These are phyloP conservation scores for Penicillium brasilianum DNA, from an alignment of 2,329 filamentous ascomycete genomes.

Conservation along the genomic window DNA sequence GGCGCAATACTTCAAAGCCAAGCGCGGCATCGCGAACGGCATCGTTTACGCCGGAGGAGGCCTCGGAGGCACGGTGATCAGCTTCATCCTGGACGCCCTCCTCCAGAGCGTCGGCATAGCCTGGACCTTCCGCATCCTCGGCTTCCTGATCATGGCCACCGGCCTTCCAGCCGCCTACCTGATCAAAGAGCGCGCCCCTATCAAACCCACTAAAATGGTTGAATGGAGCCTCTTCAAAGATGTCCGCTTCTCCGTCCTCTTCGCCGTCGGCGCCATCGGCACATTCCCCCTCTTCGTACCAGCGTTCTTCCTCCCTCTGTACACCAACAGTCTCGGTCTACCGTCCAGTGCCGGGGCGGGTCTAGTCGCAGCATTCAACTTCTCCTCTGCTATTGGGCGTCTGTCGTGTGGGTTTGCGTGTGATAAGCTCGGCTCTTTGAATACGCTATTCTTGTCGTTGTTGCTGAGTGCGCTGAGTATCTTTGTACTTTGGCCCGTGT, in stretches of 20 bases:
- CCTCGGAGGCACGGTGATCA: conserved; percentile 60
- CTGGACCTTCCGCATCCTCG: conserved; percentile 48
- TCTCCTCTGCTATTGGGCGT: conserved; percentile 63
- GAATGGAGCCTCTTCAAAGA: conserved; percentile 58
- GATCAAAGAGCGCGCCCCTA: conserved; percentile 46
- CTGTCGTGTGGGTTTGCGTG: conserved; percentile 60
- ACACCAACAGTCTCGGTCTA: conserved; percentile 60
- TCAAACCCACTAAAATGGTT: conserved; percentile 16
- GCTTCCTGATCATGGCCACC: conserved; percentile 58
- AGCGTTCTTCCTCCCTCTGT: conserved; percentile 66
- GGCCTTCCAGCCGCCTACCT: conserved; percentile 62
- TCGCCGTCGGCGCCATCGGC: conserved; percentile 59
- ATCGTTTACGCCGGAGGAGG: conserved; percentile 52
- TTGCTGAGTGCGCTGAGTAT: conserved; percentile 62
- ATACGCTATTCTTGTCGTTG: conserved; percentile 59
- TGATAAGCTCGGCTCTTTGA: conserved; percentile 61
- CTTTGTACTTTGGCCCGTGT: conserved; percentile 66
- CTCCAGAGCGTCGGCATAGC: conserved; percentile 46
- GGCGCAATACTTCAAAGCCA: conserved; percentile 61
- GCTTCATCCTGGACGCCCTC: conserved; percentile 56
- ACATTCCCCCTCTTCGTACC: conserved; percentile 67
- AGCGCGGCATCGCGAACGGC: conserved; percentile 62
- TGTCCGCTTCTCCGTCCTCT: conserved; percentile 58
- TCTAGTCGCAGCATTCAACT: conserved; percentile 66
- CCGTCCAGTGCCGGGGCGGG: conserved; percentile 59